Evolutionary conservation across 345 rosid species (phyloP), one percentile per base, ranked within the genome.

Genomic region (Bruguiera parviflora): DNA sequence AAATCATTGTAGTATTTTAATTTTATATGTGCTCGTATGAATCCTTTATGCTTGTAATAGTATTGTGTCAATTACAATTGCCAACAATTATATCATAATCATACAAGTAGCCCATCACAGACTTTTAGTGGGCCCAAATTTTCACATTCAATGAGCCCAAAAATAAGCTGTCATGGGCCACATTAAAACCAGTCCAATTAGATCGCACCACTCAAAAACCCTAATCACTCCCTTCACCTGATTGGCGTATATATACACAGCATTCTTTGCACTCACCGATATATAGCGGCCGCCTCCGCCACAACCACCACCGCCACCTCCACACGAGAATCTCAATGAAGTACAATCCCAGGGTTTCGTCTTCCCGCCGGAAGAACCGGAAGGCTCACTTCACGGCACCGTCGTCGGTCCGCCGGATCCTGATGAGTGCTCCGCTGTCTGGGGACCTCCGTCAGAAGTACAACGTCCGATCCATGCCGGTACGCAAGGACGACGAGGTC

Each of bases 371-470:
- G 74, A 89, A 87, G 89, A 86, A 72, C 84, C 80, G 96, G 58
- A 89, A 89, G 83, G 92, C 92, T 1, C 96, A 89, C 64, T 89
- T 89, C 78, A 69, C 88, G 2, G 96, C 96, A 0, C 89, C 96
- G 0, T 89, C 96, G 11, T 86, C 91, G 64, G 83, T 87, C 57
- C 82, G 96, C 29, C 92, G 96, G 18, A 76, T 89, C n/a, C 69
- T 89, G 39, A 89, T 89, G 96, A 87, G 92, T 76, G 84, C 96
- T 0, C 82, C 92, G 0, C 86, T 89, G 28, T 87, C 96, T 6
- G 20, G 83, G 39, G 96, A 89, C 52, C 87, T 89, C 16, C 90
- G 96, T 9, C 82, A 80, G 80, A 89, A 89, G 81, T 84, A 89
- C 88, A 89, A 83, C 73, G 92, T 89, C 20, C 74, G 92, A 71